These are phyloP conservation scores for Xylariomycetidae sp. DNA, from an alignment of 2,329 filamentous ascomycete genomes.

Conservation along the genomic window DNA sequence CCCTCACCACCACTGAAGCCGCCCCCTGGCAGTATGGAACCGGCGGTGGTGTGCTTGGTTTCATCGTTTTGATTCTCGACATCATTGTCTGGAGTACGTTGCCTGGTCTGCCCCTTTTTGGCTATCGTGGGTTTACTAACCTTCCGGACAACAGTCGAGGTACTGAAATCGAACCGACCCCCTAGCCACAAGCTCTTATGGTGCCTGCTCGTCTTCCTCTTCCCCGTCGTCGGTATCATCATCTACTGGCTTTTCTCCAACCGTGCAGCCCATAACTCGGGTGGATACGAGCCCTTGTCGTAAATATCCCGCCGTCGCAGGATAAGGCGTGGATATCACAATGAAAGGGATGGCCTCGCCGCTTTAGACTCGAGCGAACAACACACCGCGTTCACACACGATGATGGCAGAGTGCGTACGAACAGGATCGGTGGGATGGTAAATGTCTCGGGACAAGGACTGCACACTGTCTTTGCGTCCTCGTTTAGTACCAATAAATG, in stretches of 20 bases:
- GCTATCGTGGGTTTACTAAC: neutral
- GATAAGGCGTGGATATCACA: no score
- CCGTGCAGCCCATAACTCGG: constrained; percentile 49
- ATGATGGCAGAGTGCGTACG: no score
- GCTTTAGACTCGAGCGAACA: no score
- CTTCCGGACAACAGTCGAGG: constrained; percentile 49
- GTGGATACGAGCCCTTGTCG: constrained; percentile 48
- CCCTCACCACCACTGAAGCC: constrained; percentile 30
- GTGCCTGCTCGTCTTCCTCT: constrained; percentile 60
- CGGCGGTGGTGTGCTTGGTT: constrained; percentile 54
- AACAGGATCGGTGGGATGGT: no score
- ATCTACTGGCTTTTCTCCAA: constrained; percentile 63
- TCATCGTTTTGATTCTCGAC: constrained; percentile 58
- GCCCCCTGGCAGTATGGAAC: constrained; percentile 55
- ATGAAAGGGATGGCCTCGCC: no score
- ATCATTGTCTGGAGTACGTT: constrained; percentile 58
- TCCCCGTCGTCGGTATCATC: constrained; percentile 57
- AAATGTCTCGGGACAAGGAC: no score
- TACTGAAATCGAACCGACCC: constrained; percentile 59
- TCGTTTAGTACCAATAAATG: no score
- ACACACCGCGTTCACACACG: no score
- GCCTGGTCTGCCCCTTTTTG: neutral
- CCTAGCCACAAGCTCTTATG: constrained; percentile 55
- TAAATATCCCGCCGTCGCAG: no score
- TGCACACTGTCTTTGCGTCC: no score